These are phyloP conservation scores for Moricandia arvensis DNA, from an alignment of 345 rosid genomes.

Conservation along the genomic window DNA sequence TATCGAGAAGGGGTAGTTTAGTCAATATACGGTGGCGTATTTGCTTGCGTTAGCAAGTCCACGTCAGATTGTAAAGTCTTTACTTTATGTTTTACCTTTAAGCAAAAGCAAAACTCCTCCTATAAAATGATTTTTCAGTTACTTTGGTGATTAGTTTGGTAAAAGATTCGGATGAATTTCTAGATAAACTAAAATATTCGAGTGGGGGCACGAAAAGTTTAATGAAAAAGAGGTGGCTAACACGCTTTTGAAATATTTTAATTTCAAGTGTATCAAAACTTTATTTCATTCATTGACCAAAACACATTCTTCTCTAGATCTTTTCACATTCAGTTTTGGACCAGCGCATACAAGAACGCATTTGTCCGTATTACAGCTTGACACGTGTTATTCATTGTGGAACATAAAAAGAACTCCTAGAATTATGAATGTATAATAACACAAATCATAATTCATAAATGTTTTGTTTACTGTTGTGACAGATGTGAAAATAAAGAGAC, in stretches of 20 bases:
- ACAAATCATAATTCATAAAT: neutral
- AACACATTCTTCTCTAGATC: neutral
- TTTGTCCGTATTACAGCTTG: neutral
- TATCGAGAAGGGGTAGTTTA: neutral
- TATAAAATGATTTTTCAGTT: neutral
- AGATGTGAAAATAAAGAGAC: too few species aligned
- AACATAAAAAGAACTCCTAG: neutral
- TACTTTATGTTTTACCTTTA: conserved; percentile 10
- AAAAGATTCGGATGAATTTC: conserved; percentile 13
- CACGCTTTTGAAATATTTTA: conserved; percentile 20
- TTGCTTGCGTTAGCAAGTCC: conserved; percentile 33
- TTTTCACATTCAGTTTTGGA: conserved; percentile 20
- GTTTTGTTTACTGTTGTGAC: neutral
- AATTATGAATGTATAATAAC: neutral
- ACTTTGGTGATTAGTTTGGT: conserved; percentile 1
- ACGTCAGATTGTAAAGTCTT: conserved; percentile 20
- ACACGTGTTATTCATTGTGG: conserved; percentile 9
- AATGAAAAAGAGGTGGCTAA: neutral
- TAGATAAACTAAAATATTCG: neutral
- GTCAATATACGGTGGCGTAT: conserved; percentile 21
- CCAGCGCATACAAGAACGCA: conserved; percentile 8
- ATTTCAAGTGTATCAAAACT: conserved; percentile 27
- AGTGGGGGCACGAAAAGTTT: neutral
- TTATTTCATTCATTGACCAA: conserved; percentile 32
- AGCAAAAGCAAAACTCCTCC: conserved; percentile 25